Percentiles rank a stretch among this genome's conserved stretches.
phyloP scores from a whole-genome alignment of 352 stramenopile genomes.

The Phytophthora pluvialis region DNA sequence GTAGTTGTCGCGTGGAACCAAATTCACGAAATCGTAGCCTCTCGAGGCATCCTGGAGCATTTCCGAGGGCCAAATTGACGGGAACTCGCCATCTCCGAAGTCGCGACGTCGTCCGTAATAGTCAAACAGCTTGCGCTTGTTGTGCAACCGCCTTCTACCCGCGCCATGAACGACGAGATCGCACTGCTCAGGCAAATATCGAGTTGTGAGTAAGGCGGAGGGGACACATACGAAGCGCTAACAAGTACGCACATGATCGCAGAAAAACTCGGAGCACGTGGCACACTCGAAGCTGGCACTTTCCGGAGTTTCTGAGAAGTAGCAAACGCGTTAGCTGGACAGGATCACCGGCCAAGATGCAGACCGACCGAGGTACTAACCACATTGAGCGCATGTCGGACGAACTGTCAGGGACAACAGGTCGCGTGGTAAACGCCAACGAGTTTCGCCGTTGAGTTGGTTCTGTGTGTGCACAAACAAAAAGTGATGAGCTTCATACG shows the following conservation, averaged over 20 bases:
- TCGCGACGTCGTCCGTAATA: constrained; percentile 92
- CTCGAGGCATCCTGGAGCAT: constrained; percentile 77
- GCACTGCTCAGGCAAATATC: constrained; percentile 47
- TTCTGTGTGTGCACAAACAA: constrained; percentile 57
- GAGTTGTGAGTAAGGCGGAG: too few species aligned
- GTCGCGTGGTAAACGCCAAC: constrained; percentile 91
- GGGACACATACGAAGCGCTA: background rate
- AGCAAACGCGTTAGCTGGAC: background rate
- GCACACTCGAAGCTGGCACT: constrained; percentile 86
- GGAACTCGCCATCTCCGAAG: constrained; percentile 91
- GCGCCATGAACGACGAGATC: constrained; percentile 84
- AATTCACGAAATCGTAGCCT: constrained; percentile 71
- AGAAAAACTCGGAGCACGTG: constrained; percentile 93
- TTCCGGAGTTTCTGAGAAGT: constrained; percentile 43
- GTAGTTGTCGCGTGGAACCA: constrained; percentile 64
- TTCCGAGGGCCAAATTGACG: constrained; percentile 90
- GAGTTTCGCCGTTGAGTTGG: constrained; percentile 90
- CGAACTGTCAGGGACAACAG: constrained; percentile 81
- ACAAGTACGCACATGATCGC: constrained; percentile 48
- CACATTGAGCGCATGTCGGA: constrained; percentile 90
- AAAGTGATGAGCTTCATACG: background rate
- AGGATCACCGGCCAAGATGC: background rate
- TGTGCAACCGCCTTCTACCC: constrained; percentile 78
- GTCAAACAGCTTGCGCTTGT: constrained; percentile 89
- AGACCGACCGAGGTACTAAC: constrained; percentile 35